Evolutionary conservation across 345 rosid genomes (phyloP).

Genomic region (Eucalyptus dawsonii): DNA sequence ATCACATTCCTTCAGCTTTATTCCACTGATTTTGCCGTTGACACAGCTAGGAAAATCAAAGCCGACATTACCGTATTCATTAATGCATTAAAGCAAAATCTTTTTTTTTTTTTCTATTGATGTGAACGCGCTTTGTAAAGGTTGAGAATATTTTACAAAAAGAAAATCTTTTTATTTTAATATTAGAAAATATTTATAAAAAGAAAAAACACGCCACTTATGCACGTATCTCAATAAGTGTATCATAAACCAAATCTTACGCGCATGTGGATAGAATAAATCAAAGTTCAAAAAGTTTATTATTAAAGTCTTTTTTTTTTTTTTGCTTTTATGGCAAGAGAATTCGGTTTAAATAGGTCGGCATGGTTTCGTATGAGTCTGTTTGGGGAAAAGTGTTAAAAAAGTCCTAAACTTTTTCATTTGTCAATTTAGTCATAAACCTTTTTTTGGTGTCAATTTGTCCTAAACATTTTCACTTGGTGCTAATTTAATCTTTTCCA

Average conservation of each 20-base stretch:
- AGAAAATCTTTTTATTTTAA: not conserved
- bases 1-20: not conserved
- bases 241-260: not conserved
- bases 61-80: not conserved
- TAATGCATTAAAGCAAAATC: not conserved
- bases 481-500: fast-evolving
- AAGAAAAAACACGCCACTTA: not conserved
- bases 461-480: fast-evolving
- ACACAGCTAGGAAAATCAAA: not conserved
- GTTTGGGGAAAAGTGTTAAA: not conserved
- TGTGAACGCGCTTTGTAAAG: not conserved
- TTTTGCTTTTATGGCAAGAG: not conserved
- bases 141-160: not conserved
- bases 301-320: too few relatives aligned
- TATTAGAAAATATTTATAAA: not conserved
- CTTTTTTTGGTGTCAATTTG: fast-evolving
- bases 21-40: not conserved
- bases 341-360: not conserved
- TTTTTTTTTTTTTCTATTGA: not conserved
- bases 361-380: not conserved
- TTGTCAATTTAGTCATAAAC: too few relatives aligned
- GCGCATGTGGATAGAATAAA: not conserved
- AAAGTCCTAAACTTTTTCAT: fast-evolving
- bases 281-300: not conserved
- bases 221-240: not conserved